Evolutionary conservation across 176 grass and related monocot species (phyloP), one percentile per base, ranked within the genome.

Genomic region (Bonia amplexicaulis): DNA sequence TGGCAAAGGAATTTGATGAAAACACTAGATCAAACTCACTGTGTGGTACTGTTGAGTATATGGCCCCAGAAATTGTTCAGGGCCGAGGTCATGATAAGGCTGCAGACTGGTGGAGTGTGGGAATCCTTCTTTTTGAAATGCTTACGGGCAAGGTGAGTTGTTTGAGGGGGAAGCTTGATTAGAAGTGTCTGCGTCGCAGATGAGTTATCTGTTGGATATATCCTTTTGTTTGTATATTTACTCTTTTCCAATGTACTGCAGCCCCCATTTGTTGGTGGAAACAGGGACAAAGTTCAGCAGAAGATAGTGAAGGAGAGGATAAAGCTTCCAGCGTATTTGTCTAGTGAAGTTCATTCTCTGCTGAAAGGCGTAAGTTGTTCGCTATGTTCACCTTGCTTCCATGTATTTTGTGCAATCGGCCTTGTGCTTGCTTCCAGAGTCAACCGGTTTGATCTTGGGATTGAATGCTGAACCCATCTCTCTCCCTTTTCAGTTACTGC

Each of bases 41-140:
- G 81, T 99, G 96, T 11, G 93, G 96, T 60, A 96, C 96, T 9
- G 78, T 99, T 26, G 96, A 99, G 66, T 99, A 99, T 74, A 99
- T 99, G 96, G 96, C 96, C 60, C 96, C 96, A 71, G 96, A 99
- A 83, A 96, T 99, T 82, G 77, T 99, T 77, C 91, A 89, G 69
- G 96, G 91, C 59, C 84, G 89, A 65, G 96, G 96, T 71, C 96
- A 99, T 65, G 91, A 99, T 92, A 99, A 99, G 66, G 96, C 91
- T 82, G 96, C 96, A 29, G 96, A 99, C 75, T 99, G 93, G 96
- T 99, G 96, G 96, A 99, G 96, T 63, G 93, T 96, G 47, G 96
- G 96, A 26, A 92, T 99, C 79, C 88, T 99, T 48, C 86, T 99
- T 81, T 99, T 96, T 48, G 96, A 99, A 93, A 99, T 99, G 96